phyloP scores from a whole-genome alignment of 139 green algal species.

The Tetradesmus obliquus region DNA sequence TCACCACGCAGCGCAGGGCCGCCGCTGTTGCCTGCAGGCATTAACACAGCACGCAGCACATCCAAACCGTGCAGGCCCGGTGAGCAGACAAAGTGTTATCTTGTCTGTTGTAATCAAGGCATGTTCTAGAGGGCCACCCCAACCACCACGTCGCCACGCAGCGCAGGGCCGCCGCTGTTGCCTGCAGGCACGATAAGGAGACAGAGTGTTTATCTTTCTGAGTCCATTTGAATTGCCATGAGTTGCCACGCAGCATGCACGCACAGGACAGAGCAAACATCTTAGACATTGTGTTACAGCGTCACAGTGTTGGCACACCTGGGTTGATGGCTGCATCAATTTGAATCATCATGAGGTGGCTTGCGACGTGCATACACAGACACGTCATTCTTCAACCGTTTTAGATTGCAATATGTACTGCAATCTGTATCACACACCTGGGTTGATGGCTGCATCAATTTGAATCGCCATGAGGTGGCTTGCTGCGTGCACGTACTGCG shows the following conservation, averaged over 20 bases:
- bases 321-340: background rate
- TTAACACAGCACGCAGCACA: background rate
- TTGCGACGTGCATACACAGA: background rate
- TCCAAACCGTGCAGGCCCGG: background rate
- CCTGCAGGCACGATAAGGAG: background rate
- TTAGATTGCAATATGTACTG: too few species aligned
- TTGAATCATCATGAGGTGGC: background rate
- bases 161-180: conserved; percentile 62
- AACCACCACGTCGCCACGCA: conserved; percentile 60
- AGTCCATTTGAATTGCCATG: too few species aligned
- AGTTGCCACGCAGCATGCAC: too few species aligned
- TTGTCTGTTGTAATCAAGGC: conserved; percentile 60
- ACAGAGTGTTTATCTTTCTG: background rate
- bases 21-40: conserved; percentile 51
- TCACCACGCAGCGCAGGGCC: conserved; percentile 67
- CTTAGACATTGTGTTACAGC: too few species aligned
- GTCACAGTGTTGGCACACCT: background rate
- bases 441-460: conserved; percentile 78
- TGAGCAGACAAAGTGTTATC: background rate
- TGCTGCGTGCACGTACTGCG: conserved; percentile 73
- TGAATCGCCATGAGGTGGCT: conserved; percentile 76
- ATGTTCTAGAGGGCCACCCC: conserved; percentile 77
- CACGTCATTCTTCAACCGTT: too few species aligned
- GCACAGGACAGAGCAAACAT: too few species aligned
- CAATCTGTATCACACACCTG: conserved; percentile 46